Evolutionary conservation across 2,329 filamentous ascomycete species (phyloP).

Genomic region (Phialophora verrucosa): DNA sequence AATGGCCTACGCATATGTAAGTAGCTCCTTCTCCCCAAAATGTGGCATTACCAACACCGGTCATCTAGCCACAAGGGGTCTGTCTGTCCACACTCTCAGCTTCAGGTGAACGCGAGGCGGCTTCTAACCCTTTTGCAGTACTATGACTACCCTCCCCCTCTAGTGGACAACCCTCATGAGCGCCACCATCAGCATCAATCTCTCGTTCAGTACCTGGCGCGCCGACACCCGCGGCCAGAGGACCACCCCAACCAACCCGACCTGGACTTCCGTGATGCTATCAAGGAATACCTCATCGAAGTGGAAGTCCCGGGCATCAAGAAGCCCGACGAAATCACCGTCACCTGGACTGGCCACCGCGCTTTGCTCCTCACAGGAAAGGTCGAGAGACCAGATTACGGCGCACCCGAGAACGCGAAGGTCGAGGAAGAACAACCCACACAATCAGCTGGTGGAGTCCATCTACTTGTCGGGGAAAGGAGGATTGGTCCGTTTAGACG

Average conservation of each 20-base stretch:
- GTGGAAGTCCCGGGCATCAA: slow-evolving; percentile 36
- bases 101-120: not conserved
- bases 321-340: slow-evolving; percentile 33
- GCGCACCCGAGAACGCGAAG: slow-evolving; percentile 23
- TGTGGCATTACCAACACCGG: not conserved
- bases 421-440: slow-evolving; percentile 33
- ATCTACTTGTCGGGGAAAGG: slow-evolving; percentile 33
- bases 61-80: not conserved
- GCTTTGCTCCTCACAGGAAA: slow-evolving; percentile 30
- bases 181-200: slow-evolving; percentile 32
- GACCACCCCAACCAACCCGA: slow-evolving; percentile 37
- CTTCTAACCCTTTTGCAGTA: slow-evolving; percentile 14
- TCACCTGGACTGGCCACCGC: slow-evolving; percentile 32
- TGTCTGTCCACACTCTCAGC: not conserved
- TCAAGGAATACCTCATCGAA: slow-evolving; percentile 34
- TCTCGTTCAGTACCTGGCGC: slow-evolving; percentile 28
- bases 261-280: slow-evolving; percentile 34
- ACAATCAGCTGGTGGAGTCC: slow-evolving; percentile 22
- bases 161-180: slow-evolving; percentile 34
- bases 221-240: slow-evolving; percentile 29
- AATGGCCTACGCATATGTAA: slow-evolving; percentile 33
- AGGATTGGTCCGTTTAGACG: slow-evolving; percentile 33
- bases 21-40: not conserved
- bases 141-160: slow-evolving; percentile 35
- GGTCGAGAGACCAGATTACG: slow-evolving; percentile 30